Base-by-base conservation (phyloP, 1,284 basidiomycete species). In the Ustilago loliicola region DNA sequence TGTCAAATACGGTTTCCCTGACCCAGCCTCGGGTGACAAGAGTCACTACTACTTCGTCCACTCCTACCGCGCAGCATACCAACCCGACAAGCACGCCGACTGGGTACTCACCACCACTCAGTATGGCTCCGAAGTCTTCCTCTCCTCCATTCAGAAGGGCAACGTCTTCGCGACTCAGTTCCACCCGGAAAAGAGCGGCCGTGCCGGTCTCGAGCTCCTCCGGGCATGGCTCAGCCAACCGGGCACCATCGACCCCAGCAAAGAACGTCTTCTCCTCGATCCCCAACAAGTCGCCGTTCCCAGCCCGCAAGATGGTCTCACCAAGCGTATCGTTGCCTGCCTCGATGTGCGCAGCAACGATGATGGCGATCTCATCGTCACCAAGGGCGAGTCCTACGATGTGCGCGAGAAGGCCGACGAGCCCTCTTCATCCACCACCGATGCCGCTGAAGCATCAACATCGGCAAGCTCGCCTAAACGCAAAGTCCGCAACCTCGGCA, bases 341-440 rank as follows among this genome's bases (percentile, higher is more conserved):
- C 92, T 99, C 90, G 97, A 99, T 87, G 96, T 99, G 36, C 92
- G 97, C 50, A 91, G 94, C 42, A 99, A 99, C 88, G 97, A 99
- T 86, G 87, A 92, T 34, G 97, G 97, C 52, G 97, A 99, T 87
- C 91, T 99, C 59, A 96, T 99, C 66, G 97, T 99, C 1, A 99
- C 97, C 56, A 99, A 99, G 88, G 97, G 97, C 63, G 97, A 99
- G 87, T 96, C 97, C 86, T 99, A 99, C 88, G 95, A 98, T 85
- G 96, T 98, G 17, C 93, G 96, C 65, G 96, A 98, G 87, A 82
- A 84, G 57, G 76, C 76, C 21, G 61, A 72, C 10, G 36, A 66
- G 5, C 56, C 65, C 11, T 42, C 61, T 4, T 42, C 45, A 17
- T 27, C 66, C 9, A 61, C 56, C 23, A 32, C 32, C 2, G 25